Conservation (phyloP, 192 early-diverging fungal species). For the Backusella psychrophila region DNA sequence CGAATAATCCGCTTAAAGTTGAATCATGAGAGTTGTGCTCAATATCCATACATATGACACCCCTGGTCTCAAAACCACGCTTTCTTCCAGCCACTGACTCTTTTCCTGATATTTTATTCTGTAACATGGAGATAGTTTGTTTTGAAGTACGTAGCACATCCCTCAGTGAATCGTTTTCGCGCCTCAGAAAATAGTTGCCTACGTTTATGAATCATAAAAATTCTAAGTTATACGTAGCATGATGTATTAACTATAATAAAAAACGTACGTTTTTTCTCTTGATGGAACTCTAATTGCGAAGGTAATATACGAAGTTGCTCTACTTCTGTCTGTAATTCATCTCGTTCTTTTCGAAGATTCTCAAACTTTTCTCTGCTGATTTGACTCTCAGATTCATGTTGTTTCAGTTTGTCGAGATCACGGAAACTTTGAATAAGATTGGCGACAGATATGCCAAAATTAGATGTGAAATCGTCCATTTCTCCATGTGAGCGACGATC, state of each 20-base stretch:
- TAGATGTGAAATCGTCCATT: conserved; percentile 56
- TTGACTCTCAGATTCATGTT: conserved; percentile 58
- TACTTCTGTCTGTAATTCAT: conserved; percentile 62
- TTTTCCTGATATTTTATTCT: conserved; percentile 58
- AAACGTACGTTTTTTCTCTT: background rate
- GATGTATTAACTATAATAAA: background rate
- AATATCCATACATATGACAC: no score
- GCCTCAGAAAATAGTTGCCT: background rate
- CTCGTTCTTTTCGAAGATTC: conserved; percentile 55
- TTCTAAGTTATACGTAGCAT: background rate
- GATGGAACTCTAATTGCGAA: conserved; percentile 30
- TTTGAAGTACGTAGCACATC: conserved; percentile 64
- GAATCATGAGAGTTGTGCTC: background rate
- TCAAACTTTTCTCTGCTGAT: conserved; percentile 57
- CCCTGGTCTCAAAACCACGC: background rate
- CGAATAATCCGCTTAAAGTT: background rate
- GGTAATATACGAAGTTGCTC: conserved; percentile 8
- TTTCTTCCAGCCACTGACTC: background rate
- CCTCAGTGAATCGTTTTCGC: conserved; percentile 38
- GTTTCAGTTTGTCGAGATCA: conserved; percentile 67
- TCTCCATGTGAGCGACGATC: conserved; percentile 52
- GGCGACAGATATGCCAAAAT: conserved; percentile 64
- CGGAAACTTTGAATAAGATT: conserved; percentile 70
- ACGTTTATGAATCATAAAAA: background rate
- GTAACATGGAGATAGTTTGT: conserved; percentile 68